Evolutionary conservation across 1,284 basidiomycete species (phyloP).

Genomic region (Ustilago tritici): DNA sequence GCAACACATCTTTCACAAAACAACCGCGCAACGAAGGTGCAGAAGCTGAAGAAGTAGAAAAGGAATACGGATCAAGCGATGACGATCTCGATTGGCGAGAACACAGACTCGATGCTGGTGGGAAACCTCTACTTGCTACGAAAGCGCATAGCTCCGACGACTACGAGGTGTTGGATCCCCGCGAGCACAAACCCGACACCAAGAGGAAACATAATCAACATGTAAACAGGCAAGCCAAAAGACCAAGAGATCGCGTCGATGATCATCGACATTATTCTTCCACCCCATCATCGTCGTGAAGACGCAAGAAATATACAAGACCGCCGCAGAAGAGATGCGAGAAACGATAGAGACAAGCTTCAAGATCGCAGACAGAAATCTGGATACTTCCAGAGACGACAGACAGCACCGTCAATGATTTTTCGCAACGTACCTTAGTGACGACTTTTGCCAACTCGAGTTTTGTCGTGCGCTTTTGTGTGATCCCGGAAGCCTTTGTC

Average conservation of each 20-base stretch:
- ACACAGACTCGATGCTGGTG: constrained; percentile 53
- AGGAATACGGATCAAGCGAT: constrained; percentile 62
- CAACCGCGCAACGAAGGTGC: constrained; percentile 12
- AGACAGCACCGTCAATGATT: too few relatives aligned
- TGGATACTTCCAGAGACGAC: background rate
- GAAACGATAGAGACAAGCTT: background rate
- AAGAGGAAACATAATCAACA: background rate
- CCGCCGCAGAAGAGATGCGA: background rate
- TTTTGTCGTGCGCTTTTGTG: too few relatives aligned
- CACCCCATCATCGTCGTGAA: background rate
- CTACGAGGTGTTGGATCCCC: constrained; percentile 58
- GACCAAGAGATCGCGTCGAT: constrained; percentile 55
- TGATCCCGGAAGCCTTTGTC: too few relatives aligned
- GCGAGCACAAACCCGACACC: constrained; percentile 12
- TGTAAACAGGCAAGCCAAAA: constrained; percentile 18
- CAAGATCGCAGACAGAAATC: background rate
- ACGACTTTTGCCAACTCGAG: too few relatives aligned
- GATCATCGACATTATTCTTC: constrained; percentile 11
- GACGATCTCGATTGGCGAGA: constrained; percentile 48
- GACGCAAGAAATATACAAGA: background rate
- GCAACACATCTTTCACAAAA: background rate
- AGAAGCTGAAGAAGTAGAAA: constrained; percentile 38
- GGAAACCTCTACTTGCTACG: constrained; percentile 21
- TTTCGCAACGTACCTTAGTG: too few relatives aligned
- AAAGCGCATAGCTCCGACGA: constrained; percentile 42